A percentile compares a stretch with the other conserved stretches of the same genome.
These are phyloP conservation scores for Trichophyton schoenleinii DNA, from an alignment of 2,329 filamentous ascomycete species.

Conservation along the genomic window DNA sequence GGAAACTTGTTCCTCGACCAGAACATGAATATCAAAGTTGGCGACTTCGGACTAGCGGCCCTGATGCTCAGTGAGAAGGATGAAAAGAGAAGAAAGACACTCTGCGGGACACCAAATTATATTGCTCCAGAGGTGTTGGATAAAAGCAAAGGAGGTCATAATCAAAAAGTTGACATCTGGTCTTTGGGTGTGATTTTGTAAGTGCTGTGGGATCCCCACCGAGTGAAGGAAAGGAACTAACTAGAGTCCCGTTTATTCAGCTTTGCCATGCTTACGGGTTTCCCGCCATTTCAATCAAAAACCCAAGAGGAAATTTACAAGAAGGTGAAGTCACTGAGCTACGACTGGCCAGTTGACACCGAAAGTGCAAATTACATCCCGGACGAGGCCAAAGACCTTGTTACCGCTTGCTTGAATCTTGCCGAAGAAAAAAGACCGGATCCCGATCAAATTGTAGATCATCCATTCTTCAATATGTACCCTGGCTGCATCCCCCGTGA, in stretches of 20 bases:
- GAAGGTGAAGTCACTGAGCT: conserved; percentile 37
- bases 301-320: conserved; percentile 42
- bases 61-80: conserved; percentile 84
- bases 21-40: conserved; percentile 95
- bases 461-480: conserved; percentile 40
- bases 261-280: conserved; percentile 93
- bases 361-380: conserved; percentile 36
- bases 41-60: conserved; percentile 90
- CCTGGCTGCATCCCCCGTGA: conserved; percentile 35
- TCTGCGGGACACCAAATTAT: conserved; percentile 96
- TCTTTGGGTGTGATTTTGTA: conserved; percentile 93
- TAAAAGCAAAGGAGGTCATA: conserved; percentile 86
- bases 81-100: conserved; percentile 71
- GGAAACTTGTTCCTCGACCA: conserved; percentile 93
- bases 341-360: conserved; percentile 37
- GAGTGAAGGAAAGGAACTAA: not conserved
- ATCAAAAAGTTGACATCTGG: conserved; percentile 98
- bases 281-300: conserved; percentile 84
- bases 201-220: conserved; percentile 21
- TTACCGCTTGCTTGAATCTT: conserved; percentile 36
- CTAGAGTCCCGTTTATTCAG: conserved; percentile 31
- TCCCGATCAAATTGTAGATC: conserved; percentile 39
- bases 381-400: conserved; percentile 37
- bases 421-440: conserved; percentile 38
- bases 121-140: conserved; percentile 94